Evolutionary conservation across 2,329 filamentous ascomycete genomes (phyloP), one percentile per base, ranked within the genome.

Genomic region (Diaporthe eres): DNA sequence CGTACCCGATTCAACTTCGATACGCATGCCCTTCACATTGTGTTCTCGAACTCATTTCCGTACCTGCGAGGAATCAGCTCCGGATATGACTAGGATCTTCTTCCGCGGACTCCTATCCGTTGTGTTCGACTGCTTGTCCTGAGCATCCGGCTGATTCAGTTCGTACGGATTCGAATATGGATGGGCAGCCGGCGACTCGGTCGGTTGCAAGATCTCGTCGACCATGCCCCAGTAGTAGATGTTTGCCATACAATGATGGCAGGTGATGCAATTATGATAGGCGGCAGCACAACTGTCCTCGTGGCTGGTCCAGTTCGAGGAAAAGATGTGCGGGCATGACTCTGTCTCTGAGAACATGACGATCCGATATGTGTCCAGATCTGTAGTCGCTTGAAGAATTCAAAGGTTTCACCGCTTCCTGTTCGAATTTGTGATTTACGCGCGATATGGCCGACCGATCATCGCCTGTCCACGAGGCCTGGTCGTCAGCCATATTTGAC

Each of bases 251-350:
- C 74, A 76, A 42, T 76, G 42, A 22, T 71, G 42, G 42, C 74
- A 76, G 5, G 47, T 71, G 51, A 63, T 67, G 53, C 74, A 76
- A 58, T 74, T 28, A 57, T 76, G 74, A 7, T 42, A 31, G 28
- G 47, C 53, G 28, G 71, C 63, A 8, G 51, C 55, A 34, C 74
- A 76, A 10, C 47, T 74, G 39, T 61, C 57, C 39, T 76, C 61
- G 63, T 76, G 74, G 63, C 71, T 74, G 51, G 34, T 49, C 71
- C 71, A 76, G 12, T 55, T 28, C 1, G 61, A 28, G 31, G 39
- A 31, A 39, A 71, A 71, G 44, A 76, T 63, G 55, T 67, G 53
- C 28, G 74, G 74, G 22, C 74, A 76, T 58, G 57, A 51, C 61
- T 74, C 37, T 22, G 55, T 71, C 17, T 49, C 53, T 9, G 71